These are phyloP conservation scores for Saccharomyces eubayanus DNA, from an alignment of 805 yeast species.

Conservation along the genomic window DNA sequence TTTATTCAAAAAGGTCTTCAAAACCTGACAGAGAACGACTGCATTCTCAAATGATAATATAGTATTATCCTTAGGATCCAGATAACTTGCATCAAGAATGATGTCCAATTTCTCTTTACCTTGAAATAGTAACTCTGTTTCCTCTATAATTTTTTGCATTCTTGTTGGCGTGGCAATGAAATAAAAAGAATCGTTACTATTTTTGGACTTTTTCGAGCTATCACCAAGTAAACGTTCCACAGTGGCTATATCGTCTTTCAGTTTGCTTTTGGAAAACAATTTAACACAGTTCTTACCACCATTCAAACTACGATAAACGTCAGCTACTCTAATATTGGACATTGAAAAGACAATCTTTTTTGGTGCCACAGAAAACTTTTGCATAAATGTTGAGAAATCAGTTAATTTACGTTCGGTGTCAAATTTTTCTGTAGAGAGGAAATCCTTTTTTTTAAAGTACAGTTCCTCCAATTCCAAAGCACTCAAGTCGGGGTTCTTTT, in stretches of 20 bases:
- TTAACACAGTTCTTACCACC: slow-evolving; percentile 51
- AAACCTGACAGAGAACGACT: slow-evolving; percentile 17
- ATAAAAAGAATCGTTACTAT: slow-evolving; percentile 16
- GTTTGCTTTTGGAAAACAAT: slow-evolving; percentile 65
- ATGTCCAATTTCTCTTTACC: slow-evolving; percentile 32
- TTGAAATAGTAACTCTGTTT: slow-evolving; percentile 21
- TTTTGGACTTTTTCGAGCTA: slow-evolving; percentile 7
- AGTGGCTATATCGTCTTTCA: slow-evolving; percentile 46
- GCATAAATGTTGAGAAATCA: slow-evolving; percentile 48
- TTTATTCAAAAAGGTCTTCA: slow-evolving; percentile 23
- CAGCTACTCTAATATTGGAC: slow-evolving; percentile 85
- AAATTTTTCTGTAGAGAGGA: slow-evolving; percentile 57
- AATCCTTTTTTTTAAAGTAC: slow-evolving; percentile 46
- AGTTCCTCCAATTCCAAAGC: slow-evolving; percentile 66
- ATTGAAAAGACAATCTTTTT: slow-evolving; percentile 47
- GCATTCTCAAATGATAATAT: slow-evolving; percentile 24
- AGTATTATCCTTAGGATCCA: slow-evolving; percentile 27
- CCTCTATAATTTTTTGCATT: slow-evolving; percentile 23
- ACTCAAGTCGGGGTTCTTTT: slow-evolving; percentile 56
- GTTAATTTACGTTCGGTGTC: slow-evolving; percentile 43
- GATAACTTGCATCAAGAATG: slow-evolving; percentile 28
- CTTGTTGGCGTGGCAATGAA: slow-evolving; percentile 28
- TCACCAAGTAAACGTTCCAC: slow-evolving; percentile 19
- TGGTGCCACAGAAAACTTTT: slow-evolving; percentile 39
- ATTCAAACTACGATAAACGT: slow-evolving; percentile 58